Percentiles rank a stretch among this genome's conserved stretches.
These are phyloP conservation scores for Protomyces inouyei DNA, from an alignment of 1,139 yeast genomes.

Conservation along the genomic window DNA sequence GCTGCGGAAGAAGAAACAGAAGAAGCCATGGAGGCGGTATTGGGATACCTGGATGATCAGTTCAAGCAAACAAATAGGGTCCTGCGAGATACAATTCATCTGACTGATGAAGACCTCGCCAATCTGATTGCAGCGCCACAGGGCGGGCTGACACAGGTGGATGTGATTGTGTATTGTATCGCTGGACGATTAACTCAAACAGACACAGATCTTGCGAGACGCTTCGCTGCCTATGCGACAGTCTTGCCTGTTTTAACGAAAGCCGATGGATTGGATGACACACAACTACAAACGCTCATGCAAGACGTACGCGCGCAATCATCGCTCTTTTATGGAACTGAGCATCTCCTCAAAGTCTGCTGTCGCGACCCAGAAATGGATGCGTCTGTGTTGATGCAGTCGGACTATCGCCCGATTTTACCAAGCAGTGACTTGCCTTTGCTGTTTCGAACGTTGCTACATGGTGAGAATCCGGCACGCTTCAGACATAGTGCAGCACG, in stretches of 20 bases:
- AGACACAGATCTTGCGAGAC: conserved; percentile 3
- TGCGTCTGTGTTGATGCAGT: conserved; percentile 24
- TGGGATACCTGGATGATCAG: conserved; percentile 12
- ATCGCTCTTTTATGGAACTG: neutral
- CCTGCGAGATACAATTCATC: neutral
- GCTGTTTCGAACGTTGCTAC: neutral
- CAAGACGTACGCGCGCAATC: neutral
- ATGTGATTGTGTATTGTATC: conserved; percentile 12
- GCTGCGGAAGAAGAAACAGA: neutral
- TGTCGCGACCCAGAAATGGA: conserved; percentile 23
- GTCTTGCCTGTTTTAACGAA: conserved; percentile 17
- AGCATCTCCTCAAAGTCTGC: neutral
- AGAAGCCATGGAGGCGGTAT: conserved; percentile 8
- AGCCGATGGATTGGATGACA: neutral
- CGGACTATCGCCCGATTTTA: neutral
- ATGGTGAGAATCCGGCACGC: conserved; percentile 12
- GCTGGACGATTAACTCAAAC: neutral
- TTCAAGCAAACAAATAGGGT: conserved; percentile 5
- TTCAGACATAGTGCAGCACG: conserved; percentile 14
- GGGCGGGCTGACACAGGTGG: conserved; percentile 20
- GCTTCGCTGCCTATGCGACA: conserved; percentile 6
- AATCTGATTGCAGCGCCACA: conserved; percentile 17
- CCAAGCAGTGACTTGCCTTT: neutral
- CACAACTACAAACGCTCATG: neutral
- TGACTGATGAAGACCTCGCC: conserved; percentile 6